phyloP scores from a whole-genome alignment of 106 monocot genomes.

The Platanthera zijinensis region DNA sequence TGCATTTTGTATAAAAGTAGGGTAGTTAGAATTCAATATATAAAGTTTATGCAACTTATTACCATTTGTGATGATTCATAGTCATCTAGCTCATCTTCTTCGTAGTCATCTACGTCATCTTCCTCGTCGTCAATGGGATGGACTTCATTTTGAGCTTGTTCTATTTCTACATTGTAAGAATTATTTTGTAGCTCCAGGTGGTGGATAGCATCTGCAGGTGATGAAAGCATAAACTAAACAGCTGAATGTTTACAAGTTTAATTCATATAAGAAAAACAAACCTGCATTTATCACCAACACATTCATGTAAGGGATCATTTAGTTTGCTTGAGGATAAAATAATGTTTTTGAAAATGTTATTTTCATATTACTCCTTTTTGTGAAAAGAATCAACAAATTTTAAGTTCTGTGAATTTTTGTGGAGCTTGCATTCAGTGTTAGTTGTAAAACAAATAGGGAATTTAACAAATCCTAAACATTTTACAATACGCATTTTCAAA shows the following conservation, averaged over 20 bases:
- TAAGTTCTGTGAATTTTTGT: too few species aligned
- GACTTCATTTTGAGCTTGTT: slow-evolving; percentile 19
- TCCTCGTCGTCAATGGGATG: slow-evolving; percentile 14
- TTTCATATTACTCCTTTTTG: too few species aligned
- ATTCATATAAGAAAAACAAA: background rate
- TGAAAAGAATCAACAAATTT: too few species aligned
- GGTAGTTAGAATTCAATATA: too few species aligned
- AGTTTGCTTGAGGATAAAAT: too few species aligned
- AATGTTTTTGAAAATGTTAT: too few species aligned
- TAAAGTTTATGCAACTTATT: background rate
- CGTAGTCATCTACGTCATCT: slow-evolving; percentile 5
- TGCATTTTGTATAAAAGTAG: too few species aligned
- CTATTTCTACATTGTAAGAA: slow-evolving; percentile 18
- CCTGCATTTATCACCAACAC: background rate
- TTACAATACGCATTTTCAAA: too few species aligned
- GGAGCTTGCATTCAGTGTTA: too few species aligned
- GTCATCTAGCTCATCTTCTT: slow-evolving; percentile 30
- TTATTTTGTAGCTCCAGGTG: slow-evolving; percentile 6
- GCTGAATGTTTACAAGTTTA: background rate
- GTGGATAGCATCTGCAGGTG: slow-evolving; percentile 20
- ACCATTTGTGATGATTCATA: slow-evolving; percentile 34
- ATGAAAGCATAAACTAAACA: background rate
- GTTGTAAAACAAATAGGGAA: too few species aligned
- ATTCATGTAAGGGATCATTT: background rate
- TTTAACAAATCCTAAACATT: too few species aligned